Percentiles rank a stretch among this genome's conserved stretches.
phyloP scores from a whole-genome alignment of 352 stramenopile species.

The Thalassiosira gravida region DNA sequence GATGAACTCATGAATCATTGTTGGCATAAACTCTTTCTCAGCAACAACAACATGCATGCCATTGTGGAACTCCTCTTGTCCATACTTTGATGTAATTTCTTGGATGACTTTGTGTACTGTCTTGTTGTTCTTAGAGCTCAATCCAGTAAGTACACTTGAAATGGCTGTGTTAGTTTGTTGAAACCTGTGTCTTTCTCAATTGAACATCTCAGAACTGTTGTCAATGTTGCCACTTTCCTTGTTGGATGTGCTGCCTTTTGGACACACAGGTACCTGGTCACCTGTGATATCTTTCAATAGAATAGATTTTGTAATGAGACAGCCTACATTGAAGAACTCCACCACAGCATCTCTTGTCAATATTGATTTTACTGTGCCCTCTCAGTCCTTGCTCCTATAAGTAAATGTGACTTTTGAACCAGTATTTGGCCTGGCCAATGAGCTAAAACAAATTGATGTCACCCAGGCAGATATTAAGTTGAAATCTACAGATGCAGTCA shows the following conservation, averaged over 20 bases:
- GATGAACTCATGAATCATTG: conserved; percentile 38
- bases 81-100: conserved; percentile 15
- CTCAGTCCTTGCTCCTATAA: conserved; percentile 4
- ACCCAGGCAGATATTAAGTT: not conserved
- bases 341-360: not conserved
- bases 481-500: not conserved
- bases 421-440: not conserved
- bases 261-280: not conserved
- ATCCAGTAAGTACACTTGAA: conserved; percentile 12
- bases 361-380: conserved; percentile 10
- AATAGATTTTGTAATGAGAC: not conserved
- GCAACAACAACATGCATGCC: conserved; percentile 29
- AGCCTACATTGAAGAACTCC: not conserved
- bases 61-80: conserved; percentile 18
- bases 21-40: conserved; percentile 41
- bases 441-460: not conserved
- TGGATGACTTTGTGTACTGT: conserved; percentile 20
- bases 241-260: no score
- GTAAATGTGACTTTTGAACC: conserved; percentile 6
- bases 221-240: no score
- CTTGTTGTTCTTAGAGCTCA: conserved; percentile 38
- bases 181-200: conserved; percentile 23
- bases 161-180: conserved; percentile 13
- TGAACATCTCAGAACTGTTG: conserved; percentile 10
- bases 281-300: not conserved